Conservation (phyloP, 2,329 filamentous ascomycete species). For the Alternaria triticimaculans region DNA sequence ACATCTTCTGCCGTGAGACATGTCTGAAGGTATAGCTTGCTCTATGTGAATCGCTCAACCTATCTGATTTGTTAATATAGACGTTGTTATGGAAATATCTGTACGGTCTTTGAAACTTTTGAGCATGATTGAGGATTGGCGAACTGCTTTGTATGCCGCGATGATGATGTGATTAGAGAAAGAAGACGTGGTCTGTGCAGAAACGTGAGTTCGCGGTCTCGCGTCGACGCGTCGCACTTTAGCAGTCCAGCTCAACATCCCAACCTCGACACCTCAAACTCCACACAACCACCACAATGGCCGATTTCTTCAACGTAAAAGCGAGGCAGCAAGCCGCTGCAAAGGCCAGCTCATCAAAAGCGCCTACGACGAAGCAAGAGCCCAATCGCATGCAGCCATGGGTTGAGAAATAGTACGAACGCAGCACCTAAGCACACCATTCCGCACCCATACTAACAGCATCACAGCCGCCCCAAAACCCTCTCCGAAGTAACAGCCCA, state of each 20-base stretch:
- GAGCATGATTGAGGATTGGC: not conserved
- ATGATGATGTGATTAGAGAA: slow-evolving; percentile 22
- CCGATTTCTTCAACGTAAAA: slow-evolving; percentile 95
- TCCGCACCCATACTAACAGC: slow-evolving; percentile 16
- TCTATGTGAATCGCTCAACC: not conserved
- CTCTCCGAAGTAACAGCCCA: slow-evolving; percentile 95
- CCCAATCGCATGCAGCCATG: slow-evolving; percentile 80
- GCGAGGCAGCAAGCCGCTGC: slow-evolving; percentile 77
- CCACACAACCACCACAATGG: slow-evolving; percentile 62
- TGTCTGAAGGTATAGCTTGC: not conserved
- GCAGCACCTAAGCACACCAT: not conserved
- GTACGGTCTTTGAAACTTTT: not conserved
- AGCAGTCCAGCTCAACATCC: slow-evolving; percentile 18
- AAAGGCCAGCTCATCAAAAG: slow-evolving; percentile 73
- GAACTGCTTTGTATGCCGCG: not conserved
- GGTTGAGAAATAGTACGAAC: slow-evolving; percentile 94
- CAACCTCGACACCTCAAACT: slow-evolving; percentile 9
- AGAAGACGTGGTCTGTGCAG: slow-evolving; percentile 21
- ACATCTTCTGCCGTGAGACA: not conserved
- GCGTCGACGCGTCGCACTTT: slow-evolving; percentile 43
- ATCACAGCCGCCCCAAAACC: slow-evolving; percentile 82
- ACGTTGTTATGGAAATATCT: not conserved
- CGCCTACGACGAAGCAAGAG: slow-evolving; percentile 66
- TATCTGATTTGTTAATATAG: not conserved
- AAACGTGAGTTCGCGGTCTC: slow-evolving; percentile 43